Conservation (phyloP, 345 rosid species). For the Bretschneidera sinensis region DNA sequence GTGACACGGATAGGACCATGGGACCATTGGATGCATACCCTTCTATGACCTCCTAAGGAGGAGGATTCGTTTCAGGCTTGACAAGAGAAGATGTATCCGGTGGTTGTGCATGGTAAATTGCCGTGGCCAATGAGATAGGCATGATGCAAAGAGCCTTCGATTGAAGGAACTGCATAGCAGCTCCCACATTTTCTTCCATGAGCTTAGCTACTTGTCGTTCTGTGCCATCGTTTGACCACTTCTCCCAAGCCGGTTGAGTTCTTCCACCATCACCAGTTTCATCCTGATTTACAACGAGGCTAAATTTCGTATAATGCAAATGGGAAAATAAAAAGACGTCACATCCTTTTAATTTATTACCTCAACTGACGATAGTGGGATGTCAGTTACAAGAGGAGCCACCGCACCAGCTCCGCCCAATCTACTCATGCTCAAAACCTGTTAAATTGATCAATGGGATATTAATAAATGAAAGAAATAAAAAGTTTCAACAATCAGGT, state of each 20-base stretch:
- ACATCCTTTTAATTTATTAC: slow-evolving; percentile 32
- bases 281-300: slow-evolving; percentile 38
- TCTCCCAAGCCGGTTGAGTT: slow-evolving; percentile 91
- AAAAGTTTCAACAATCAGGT: slow-evolving; percentile 1
- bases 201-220: slow-evolving; percentile 93
- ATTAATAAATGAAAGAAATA: slow-evolving; percentile 13
- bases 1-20: slow-evolving; percentile 17
- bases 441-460: slow-evolving; percentile 29
- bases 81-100: slow-evolving; percentile 67
- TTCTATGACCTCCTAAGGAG: slow-evolving; percentile 40
- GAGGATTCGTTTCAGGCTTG: slow-evolving; percentile 75
- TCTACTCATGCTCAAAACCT: slow-evolving; percentile 99
- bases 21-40: slow-evolving; percentile 37
- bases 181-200: slow-evolving; percentile 97
- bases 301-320: slow-evolving; percentile 9
- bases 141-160: slow-evolving; percentile 98
- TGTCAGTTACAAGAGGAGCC: slow-evolving; percentile 95
- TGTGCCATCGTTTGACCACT: slow-evolving; percentile 94
- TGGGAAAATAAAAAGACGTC: not conserved
- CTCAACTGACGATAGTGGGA: slow-evolving; percentile 90
- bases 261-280: slow-evolving; percentile 80
- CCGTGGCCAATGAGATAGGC: slow-evolving; percentile 94
- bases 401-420: slow-evolving; percentile 99
- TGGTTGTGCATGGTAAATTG: slow-evolving; percentile 81
- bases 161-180: slow-evolving; percentile 97